Base-by-base conservation (phyloP, 2,329 filamentous ascomycete genomes). In the Trichoderma cornu-damae region DNA sequence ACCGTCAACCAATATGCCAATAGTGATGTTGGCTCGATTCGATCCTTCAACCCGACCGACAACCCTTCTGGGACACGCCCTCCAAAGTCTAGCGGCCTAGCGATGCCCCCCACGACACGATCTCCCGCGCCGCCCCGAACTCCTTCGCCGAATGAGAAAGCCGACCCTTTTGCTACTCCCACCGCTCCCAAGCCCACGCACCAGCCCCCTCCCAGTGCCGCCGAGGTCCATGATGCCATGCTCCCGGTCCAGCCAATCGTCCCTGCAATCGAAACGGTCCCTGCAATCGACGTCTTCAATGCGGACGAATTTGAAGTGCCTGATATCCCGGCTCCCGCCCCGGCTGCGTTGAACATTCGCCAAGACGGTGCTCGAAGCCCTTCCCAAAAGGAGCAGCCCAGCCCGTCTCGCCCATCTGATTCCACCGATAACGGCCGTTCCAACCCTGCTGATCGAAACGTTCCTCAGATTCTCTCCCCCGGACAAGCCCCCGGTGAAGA, bases 21-120 rank as follows among this genome's bases (percentile, higher is more conserved):
- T 50, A 82, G 78, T 63, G 84, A 87, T 58, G 74, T 73, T 51
- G 77, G 72, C 14, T 86, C 83, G 9, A 68, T 85, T 60, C 76
- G 78, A 50, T 85, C 83, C 6, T 74, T 77, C 63, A 73, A 68
- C 66, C 73, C 67, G 2, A 37, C 37, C 14, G 44, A 49, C 26
- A 48, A 28, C 28, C 67, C 67, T 28, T 68, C 71, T 59, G 74
- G 78, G 35, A 66, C 69, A n/a, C 74, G 77, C 3, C 79, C 80
- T 0, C 65, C 76, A 40, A 77, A 78, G 66, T 34, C 51, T 24
- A 47, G 51, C 18, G 46, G 20, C 32, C 35, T 59, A 5, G 22
- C 53, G 32, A 56, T 55, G 50, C 57, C 57, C 37, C 34, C 50
- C 14, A 37, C 37, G 46, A 30, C 26, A 6, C 24, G 22, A 46